Percentiles rank a stretch among this genome's conserved stretches.
Evolutionary conservation across 768 basidiomycete genomes (phyloP).

Genomic region (Ramaria rubella): DNA sequence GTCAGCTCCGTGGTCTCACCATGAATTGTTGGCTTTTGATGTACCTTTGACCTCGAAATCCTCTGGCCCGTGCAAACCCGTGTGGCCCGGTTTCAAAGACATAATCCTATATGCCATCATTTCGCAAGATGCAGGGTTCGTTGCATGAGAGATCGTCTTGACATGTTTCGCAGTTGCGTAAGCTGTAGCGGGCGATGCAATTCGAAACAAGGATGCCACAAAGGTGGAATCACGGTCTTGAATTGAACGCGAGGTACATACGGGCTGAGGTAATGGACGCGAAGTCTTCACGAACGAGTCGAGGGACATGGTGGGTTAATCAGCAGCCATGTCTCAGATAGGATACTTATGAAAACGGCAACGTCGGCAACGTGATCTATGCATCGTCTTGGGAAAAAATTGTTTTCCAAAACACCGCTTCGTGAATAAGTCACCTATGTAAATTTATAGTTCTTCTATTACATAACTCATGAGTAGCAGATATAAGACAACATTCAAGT

Average conservation of each 20-base stretch:
- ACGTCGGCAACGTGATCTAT: too few species aligned
- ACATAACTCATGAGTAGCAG: too few species aligned
- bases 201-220: slow-evolving; percentile 54
- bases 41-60: slow-evolving; percentile 62
- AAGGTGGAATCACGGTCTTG: slow-evolving; percentile 71
- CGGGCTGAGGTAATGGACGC: slow-evolving; percentile 37
- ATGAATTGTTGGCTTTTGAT: neutral
- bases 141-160: slow-evolving; percentile 49
- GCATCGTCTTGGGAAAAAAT: too few species aligned
- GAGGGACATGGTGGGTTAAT: slow-evolving; percentile 23
- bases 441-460: too few species aligned
- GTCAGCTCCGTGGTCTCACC: neutral
- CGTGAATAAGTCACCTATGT: too few species aligned
- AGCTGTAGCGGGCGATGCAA: slow-evolving; percentile 47
- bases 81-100: slow-evolving; percentile 55
- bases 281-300: slow-evolving; percentile 48
- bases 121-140: slow-evolving; percentile 59
- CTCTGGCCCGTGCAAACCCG: slow-evolving; percentile 62
- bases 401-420: too few species aligned
- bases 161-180: slow-evolving; percentile 44
- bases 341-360: too few species aligned
- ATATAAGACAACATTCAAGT: too few species aligned
- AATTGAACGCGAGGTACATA: slow-evolving; percentile 64
- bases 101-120: slow-evolving; percentile 79
- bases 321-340: too few species aligned